Percentiles rank a stretch among this genome's conserved stretches.
phyloP scores from a whole-genome alignment of 75 land plant species.

The Gnetum montanum region DNA sequence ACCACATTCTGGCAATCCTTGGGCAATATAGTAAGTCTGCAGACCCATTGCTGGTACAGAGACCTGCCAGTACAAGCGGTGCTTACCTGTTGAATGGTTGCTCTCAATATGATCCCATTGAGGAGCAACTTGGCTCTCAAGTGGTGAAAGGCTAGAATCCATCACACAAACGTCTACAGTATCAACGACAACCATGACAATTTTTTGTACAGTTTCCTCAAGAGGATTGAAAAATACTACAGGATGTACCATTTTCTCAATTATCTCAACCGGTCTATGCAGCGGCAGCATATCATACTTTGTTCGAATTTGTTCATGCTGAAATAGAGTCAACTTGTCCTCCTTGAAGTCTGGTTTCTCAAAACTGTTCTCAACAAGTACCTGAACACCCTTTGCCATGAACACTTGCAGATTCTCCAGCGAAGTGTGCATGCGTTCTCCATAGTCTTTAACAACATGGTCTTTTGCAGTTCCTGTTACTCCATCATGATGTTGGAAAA shows the following conservation, averaged over 20 bases:
- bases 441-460: conserved; percentile 95
- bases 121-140: conserved; percentile 85
- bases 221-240: conserved; percentile 86
- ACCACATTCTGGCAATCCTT: conserved; percentile 53
- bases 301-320: conserved; percentile 55
- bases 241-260: conserved; percentile 35
- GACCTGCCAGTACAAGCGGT: conserved; percentile 78
- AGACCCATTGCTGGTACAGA: conserved; percentile 80
- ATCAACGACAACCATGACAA: conserved; percentile 77
- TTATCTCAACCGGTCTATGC: conserved; percentile 34
- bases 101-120: conserved; percentile 44
- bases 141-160: conserved; percentile 48
- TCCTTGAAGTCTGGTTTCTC: conserved; percentile 38
- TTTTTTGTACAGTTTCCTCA: conserved; percentile 83
- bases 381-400: conserved; percentile 79
- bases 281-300: conserved; percentile 64
- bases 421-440: conserved; percentile 77
- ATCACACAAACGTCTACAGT: conserved; percentile 70
- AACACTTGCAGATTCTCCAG: conserved; percentile 69
- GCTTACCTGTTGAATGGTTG: conserved; percentile 41
- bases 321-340: conserved; percentile 29
- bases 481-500: conserved; percentile 99
- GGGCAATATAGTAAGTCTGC: conserved; percentile 70
- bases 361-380: conserved; percentile 39
- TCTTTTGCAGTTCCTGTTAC: conserved; percentile 97